Conservation (phyloP, 345 rosid genomes). For the Conringia planisiliqua region DNA sequence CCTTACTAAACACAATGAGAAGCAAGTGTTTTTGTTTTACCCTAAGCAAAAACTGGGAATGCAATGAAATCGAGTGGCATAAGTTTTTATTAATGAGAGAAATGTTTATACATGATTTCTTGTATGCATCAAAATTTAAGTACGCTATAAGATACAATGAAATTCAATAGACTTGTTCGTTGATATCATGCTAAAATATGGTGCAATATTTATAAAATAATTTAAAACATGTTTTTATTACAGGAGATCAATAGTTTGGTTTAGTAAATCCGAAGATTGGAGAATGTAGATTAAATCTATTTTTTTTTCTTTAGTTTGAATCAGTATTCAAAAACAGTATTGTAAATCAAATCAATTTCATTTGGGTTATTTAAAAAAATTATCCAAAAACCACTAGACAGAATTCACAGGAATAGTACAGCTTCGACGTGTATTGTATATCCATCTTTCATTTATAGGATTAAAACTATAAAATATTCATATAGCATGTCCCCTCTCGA, state of each 20-base stretch:
- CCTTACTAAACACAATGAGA: background rate
- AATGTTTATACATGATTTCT: background rate
- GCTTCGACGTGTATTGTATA: background rate
- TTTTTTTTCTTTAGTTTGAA: too few relatives aligned
- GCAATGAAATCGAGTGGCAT: background rate
- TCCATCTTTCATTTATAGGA: background rate
- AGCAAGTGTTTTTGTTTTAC: background rate
- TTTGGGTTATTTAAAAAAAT: background rate
- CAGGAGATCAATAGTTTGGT: background rate
- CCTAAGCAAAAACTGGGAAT: background rate
- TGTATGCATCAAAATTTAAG: background rate
- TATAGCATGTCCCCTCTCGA: background rate
- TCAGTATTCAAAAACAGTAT: too few relatives aligned
- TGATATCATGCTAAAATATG: background rate
- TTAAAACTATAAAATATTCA: background rate
- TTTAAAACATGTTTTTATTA: too few relatives aligned
- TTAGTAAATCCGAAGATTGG: background rate
- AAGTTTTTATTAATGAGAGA: background rate
- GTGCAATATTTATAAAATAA: too few relatives aligned
- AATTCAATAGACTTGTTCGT: background rate
- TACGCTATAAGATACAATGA: background rate
- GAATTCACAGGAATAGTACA: background rate
- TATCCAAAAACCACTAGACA: background rate
- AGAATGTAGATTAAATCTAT: background rate
- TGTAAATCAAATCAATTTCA: background rate